Base-by-base conservation (phyloP, 352 stramenopile genomes). In the Pythium sukuiense region DNA sequence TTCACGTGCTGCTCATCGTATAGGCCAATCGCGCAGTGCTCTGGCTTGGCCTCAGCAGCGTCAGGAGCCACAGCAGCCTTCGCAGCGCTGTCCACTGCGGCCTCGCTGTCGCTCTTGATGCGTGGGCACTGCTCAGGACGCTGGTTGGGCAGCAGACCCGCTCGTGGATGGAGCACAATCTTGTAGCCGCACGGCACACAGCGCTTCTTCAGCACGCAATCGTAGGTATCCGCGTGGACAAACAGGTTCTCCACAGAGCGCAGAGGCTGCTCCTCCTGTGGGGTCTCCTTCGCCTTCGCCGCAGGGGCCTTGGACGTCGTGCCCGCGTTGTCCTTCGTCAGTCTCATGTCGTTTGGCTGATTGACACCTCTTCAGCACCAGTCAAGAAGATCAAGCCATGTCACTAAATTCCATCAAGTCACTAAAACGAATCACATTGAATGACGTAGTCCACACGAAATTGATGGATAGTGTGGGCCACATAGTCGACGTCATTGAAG, bases 181-280 rank as follows among this genome's bases (percentile, higher is more conserved):
- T 96, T 96, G 76, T 96, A 96, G 68, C 83, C 90, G 66, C 88
- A 96, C 8, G 87, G 81, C n/a, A 92, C 71, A 71, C 88, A 96
- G 61, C 80, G 76, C n/a, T 70, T 74, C 67, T 67, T 58, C 29
- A 92, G 63, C 3, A 82, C 86, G 54, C 88, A 96, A 7, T 66
- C 61, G 27, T 93, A 73, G 63, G 88, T 96, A 27, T 86, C 82
- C 9, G 46, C 55, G 37, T 93, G 84, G 54, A 89, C 84, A 52
- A 77, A 76, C 33, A 93, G 76, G 60, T 87, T 72, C 46, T 83
- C 65, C 14, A 87, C 62, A 50, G 75, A 74, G n/a, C 83, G 83
- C 61, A 71, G 46, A 26, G 37, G 43, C 54, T 35, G 53, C 18
- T 57, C 56, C 26, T 54, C 56, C 57, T 30, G 39, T 45, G 18